A percentile compares a stretch with the other conserved stretches of the same genome.
Conservation (phyloP, 148 eudicot genomes). For the Vaccinium myrtillus region DNA sequence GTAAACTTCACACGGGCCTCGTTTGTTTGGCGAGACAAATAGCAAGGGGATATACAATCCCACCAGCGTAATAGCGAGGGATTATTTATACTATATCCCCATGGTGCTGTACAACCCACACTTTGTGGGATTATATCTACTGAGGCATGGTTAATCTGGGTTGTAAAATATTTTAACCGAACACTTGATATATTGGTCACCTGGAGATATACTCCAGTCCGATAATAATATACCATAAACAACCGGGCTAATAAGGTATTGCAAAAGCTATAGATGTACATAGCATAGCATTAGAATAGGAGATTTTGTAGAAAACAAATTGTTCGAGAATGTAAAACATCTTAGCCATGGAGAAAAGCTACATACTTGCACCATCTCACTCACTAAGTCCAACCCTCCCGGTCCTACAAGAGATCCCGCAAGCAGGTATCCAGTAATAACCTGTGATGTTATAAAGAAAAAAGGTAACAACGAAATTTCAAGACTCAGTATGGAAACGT, state of each 20-base stretch:
- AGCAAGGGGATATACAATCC: not conserved
- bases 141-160: not conserved
- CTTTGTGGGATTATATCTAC: not conserved
- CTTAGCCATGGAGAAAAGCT: conserved; percentile 19
- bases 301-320: not conserved
- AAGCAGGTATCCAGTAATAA: conserved; percentile 82
- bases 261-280: not conserved
- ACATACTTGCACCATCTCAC: conserved; percentile 95
- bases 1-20: not conserved
- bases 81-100: not conserved
- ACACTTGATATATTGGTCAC: not conserved
- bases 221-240: not conserved
- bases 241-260: not conserved
- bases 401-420: conserved; percentile 93
- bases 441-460: conserved; percentile 44
- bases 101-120: not conserved
- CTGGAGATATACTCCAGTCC: not conserved
- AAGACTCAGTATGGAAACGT: conserved; percentile 8
- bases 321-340: not conserved
- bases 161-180: not conserved
- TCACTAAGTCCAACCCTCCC: conserved; percentile 77
- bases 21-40: not conserved
- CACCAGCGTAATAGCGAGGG: too few species aligned
- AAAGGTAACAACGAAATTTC: not conserved
- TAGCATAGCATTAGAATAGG: not conserved